A percentile compares a stretch with the other conserved stretches of the same genome.
These are phyloP conservation scores for Arthrocladium fulminans DNA, from an alignment of 2,329 filamentous ascomycete species.

Conservation along the genomic window DNA sequence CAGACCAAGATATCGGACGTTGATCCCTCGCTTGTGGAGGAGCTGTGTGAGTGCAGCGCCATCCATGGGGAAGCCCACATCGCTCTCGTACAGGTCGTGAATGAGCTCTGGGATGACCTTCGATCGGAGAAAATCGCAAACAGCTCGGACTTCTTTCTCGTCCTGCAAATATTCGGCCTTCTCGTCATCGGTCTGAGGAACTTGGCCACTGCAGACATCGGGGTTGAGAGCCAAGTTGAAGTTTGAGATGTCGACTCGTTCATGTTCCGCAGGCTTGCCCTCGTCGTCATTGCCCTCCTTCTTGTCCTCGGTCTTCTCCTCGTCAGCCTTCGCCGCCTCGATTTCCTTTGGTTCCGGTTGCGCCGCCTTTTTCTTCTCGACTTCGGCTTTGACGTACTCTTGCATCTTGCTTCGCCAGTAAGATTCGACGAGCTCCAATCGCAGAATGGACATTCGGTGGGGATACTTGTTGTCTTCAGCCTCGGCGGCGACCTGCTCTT, in stretches of 20 bases:
- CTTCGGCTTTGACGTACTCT: constrained; percentile 73
- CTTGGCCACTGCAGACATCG: constrained; percentile 88
- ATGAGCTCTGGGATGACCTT: constrained; percentile 77
- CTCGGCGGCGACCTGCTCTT: constrained; percentile 61
- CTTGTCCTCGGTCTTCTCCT: constrained; percentile 35
- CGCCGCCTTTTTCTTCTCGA: constrained; percentile 52
- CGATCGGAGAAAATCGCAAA: constrained; percentile 66
- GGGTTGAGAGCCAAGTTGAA: constrained; percentile 89
- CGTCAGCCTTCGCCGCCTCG: constrained; percentile 31
- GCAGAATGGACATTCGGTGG: constrained; percentile 89
- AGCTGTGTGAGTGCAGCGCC: constrained; percentile 81
- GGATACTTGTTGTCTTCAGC: constrained; percentile 59
- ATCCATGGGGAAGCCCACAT: constrained; percentile 97
- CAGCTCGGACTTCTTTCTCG: constrained; percentile 77
- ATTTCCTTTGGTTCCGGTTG: constrained; percentile 29
- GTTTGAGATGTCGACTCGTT: constrained; percentile 73
- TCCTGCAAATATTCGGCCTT: constrained; percentile 74
- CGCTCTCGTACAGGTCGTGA: constrained; percentile 78
- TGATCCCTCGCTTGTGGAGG: constrained; percentile 94
- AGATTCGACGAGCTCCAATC: constrained; percentile 79
- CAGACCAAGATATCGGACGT: constrained; percentile 88
- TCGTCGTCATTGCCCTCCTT: constrained; percentile 23
- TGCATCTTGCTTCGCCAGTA: constrained; percentile 79
- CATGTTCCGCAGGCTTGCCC: constrained; percentile 39
- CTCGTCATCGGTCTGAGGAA: constrained; percentile 81